Evolutionary conservation across 768 basidiomycete genomes (phyloP).

Genomic region (Serendipita sp.): DNA sequence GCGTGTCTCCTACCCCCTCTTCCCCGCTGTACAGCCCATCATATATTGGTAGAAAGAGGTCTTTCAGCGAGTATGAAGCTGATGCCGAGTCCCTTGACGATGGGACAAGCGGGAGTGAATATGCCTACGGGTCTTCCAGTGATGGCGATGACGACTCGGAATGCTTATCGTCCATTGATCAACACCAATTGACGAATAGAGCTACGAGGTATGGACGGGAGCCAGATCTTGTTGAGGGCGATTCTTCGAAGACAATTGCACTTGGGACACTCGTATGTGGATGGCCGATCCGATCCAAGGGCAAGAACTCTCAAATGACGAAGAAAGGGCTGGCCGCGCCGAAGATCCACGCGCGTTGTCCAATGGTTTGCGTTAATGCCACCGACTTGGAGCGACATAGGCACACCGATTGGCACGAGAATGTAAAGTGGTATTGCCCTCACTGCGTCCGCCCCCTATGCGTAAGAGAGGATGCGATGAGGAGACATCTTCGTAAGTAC

Average conservation of each 20-base stretch:
- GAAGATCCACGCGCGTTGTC: neutral
- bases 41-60: too few species aligned
- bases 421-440: neutral
- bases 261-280: neutral
- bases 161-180: too few species aligned
- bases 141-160: too few species aligned
- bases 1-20: too few species aligned
- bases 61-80: too few species aligned
- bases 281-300: neutral
- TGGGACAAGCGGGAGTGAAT: too few species aligned
- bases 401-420: neutral
- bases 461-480: neutral
- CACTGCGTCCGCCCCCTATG: neutral
- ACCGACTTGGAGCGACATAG: neutral
- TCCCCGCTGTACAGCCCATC: too few species aligned
- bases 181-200: too few species aligned
- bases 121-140: too few species aligned
- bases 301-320: neutral
- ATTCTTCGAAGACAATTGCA: neutral
- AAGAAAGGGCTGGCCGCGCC: neutral
- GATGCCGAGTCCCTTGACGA: too few species aligned
- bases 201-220: too few species aligned
- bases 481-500: neutral
- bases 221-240: too few species aligned
- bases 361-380: neutral